Conservation (phyloP, 106 monocot species). For the Dendrobium nobile region DNA sequence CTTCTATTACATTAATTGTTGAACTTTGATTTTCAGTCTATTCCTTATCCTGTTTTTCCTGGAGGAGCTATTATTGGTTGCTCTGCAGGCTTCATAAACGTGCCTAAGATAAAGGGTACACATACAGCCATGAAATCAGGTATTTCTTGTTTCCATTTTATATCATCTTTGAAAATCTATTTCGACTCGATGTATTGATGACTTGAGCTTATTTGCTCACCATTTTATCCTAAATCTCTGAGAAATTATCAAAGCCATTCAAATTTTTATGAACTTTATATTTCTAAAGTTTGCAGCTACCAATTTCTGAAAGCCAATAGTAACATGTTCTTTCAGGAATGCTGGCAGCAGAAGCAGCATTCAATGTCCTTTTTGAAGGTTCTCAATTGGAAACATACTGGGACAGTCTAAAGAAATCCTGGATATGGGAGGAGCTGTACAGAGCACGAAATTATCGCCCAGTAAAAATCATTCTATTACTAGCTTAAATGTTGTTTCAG, state of each 20-base stretch:
- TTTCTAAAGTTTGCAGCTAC: conserved; percentile 1
- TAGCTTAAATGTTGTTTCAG: not conserved
- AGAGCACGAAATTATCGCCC: conserved; percentile 89
- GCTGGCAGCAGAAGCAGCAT: conserved; percentile 92
- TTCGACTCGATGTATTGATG: not conserved
- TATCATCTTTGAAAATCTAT: not conserved
- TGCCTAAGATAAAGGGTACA: conserved; percentile 98
- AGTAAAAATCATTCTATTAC: conserved; percentile 23
- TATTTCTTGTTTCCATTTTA: conserved; percentile 11
- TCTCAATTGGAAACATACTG: conserved; percentile 71
- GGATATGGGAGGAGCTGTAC: conserved; percentile 92
- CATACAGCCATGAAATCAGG: conserved; percentile 99
- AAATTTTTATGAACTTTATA: not conserved
- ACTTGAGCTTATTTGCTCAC: not conserved
- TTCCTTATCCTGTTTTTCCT: conserved; percentile 91
- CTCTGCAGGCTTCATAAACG: conserved; percentile 94
- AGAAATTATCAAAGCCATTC: not conserved
- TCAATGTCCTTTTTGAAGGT: conserved; percentile 52
- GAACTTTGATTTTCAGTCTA: conserved; percentile 60
- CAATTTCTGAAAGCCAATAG: not conserved
- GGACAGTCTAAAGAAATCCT: conserved; percentile 80
- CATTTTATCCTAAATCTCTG: not conserved
- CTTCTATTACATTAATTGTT: not conserved
- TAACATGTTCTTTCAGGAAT: conserved; percentile 56
- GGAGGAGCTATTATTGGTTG: conserved; percentile 98